Base-by-base conservation (phyloP, 768 basidiomycete genomes). In the Boletus reticuloceps region DNA sequence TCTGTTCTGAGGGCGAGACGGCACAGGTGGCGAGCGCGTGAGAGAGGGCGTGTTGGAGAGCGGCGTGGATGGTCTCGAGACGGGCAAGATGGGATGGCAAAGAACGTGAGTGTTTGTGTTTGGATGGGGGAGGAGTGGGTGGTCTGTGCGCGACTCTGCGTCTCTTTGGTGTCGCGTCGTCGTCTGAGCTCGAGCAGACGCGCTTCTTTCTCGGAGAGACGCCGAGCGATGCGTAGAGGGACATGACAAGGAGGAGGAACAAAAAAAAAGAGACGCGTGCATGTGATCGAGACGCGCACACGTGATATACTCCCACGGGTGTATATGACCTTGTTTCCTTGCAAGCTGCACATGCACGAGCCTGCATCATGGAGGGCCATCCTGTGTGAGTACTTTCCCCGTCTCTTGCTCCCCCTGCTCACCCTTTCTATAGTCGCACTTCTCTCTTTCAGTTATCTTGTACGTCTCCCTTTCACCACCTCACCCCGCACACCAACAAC, bases 21-120 rank as follows among this genome's bases (percentile, higher is more conserved):
- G 89, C 89, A 59, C 84, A 89, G 13, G 90, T 89, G 6, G 91
- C 91, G 29, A 94, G 80, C 10, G 89, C 89, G 73, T 91, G 89
- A 3, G 91, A 91, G 51, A 93, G 79, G 47, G 91, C 91, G 65
- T 88, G 87, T 60, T 92, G 89, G 45, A 93, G 74, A 13, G 84
- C 82, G 22, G 81, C 84, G 62, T 92, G 85, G 45, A 88, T 77
- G 51, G 72, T 77, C 59, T 77, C 75, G 37, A 93, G 79, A 37
- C 88, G 84, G 40, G 79, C 67, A 31, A 93, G 76, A 59, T 85
- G 79, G 12, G 71, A 41, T 12, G 90, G 86, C 38, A 91, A 71
- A 9, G 74, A 56, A 25, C 27, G 71, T 55, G 38, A 51, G 53
- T 51, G 51, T 16, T 27, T 52, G 42, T 36, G 34, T 36, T 6